These are phyloP conservation scores for Yarrowia keelungensis DNA, from an alignment of 805 yeast species.

Conservation along the genomic window DNA sequence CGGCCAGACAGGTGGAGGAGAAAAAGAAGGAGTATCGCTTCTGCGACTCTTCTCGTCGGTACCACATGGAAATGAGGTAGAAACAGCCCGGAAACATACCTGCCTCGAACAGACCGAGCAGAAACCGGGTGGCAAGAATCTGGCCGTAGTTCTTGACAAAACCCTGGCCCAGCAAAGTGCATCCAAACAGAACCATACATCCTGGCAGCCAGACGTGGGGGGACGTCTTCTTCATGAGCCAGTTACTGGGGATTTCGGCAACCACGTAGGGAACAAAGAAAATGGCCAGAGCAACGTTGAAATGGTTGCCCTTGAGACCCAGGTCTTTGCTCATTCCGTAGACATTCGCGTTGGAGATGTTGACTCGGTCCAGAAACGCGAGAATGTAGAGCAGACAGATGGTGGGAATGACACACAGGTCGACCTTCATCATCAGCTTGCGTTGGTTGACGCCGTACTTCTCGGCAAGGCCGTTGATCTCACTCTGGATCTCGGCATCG, in stretches of 20 bases:
- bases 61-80: slow-evolving; percentile 70
- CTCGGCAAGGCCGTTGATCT: slow-evolving; percentile 52
- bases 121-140: slow-evolving; percentile 65
- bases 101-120: slow-evolving; percentile 72
- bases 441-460: slow-evolving; percentile 60
- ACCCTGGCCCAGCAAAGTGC: slow-evolving; percentile 70
- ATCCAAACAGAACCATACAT: slow-evolving; percentile 69
- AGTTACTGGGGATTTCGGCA: slow-evolving; percentile 71
- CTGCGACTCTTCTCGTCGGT: slow-evolving; percentile 69
- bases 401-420: slow-evolving; percentile 75
- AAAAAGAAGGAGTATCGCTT: slow-evolving; percentile 73
- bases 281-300: slow-evolving; percentile 68
- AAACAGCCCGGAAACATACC: slow-evolving; percentile 80
- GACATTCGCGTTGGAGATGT: slow-evolving; percentile 79
- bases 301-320: slow-evolving; percentile 62
- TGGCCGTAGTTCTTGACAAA: slow-evolving; percentile 65
- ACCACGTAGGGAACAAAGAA: slow-evolving; percentile 74
- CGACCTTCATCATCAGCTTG: slow-evolving; percentile 68
- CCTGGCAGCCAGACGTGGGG: slow-evolving; percentile 71
- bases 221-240: slow-evolving; percentile 60
- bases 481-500: slow-evolving; percentile 6
- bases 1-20: slow-evolving; percentile 73
- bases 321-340: slow-evolving; percentile 70
- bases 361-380: slow-evolving; percentile 81
- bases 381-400: slow-evolving; percentile 75